These are phyloP conservation scores for Nemania sp. DNA, from an alignment of 2,329 filamentous ascomycete species.

Conservation along the genomic window DNA sequence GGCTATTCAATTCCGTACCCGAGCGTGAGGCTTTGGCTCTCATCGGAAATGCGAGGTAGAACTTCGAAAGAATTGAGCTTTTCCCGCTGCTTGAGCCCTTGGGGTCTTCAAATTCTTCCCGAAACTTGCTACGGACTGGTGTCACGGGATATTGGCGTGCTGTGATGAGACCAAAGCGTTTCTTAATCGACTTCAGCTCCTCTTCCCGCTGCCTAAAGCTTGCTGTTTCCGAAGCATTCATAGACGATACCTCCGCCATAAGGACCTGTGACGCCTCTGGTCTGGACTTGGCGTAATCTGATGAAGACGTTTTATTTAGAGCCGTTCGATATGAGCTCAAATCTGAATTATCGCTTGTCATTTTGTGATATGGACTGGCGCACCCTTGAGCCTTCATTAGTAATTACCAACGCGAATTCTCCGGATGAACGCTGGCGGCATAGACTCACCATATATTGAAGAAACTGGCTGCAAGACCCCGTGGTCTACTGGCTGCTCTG, in stretches of 20 bases:
- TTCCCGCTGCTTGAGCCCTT: conserved; percentile 25
- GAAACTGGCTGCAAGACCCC: conserved; percentile 21
- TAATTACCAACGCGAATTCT: background rate
- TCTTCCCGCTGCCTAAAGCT: conserved; percentile 46
- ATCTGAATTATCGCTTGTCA: conserved; percentile 34
- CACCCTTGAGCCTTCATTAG: conserved; percentile 24
- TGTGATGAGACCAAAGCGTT: conserved; percentile 46
- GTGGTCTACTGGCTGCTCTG: conserved; percentile 25
- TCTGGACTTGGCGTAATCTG: conserved; percentile 17
- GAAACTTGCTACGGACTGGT: conserved; percentile 47
- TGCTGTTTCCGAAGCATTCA: conserved; percentile 43
- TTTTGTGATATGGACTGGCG: conserved; percentile 24
- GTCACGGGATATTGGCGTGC: conserved; percentile 38
- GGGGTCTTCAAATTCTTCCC: conserved; percentile 45
- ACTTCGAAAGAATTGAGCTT: conserved; percentile 43
- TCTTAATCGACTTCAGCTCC: conserved; percentile 47
- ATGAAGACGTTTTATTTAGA: conserved; percentile 28
- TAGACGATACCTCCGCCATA: conserved; percentile 29
- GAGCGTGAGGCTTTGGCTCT: conserved; percentile 37
- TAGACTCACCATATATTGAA: conserved; percentile 30
- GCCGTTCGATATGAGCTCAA: conserved; percentile 40
- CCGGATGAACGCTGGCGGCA: background rate
- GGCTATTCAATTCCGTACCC: conserved; percentile 12
- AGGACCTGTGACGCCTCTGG: conserved; percentile 16
- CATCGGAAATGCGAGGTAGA: conserved; percentile 44